Evolutionary conservation across 768 basidiomycete genomes (phyloP), one percentile per base, ranked within the genome.

Genomic region (Calvatia gigantea): DNA sequence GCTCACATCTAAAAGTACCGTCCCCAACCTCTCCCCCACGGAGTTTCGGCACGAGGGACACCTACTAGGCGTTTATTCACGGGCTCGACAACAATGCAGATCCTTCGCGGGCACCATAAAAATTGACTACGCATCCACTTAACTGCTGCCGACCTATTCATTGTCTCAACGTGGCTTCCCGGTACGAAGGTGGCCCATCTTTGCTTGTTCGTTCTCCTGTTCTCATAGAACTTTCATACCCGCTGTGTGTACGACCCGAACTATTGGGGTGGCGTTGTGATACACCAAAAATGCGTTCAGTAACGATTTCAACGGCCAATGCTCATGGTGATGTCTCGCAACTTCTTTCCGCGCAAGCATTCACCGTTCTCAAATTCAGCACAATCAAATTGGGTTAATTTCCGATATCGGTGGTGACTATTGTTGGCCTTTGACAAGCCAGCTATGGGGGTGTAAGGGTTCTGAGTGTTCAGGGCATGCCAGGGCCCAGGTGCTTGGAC

Each of bases 391-490:
- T 28, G 29, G 15, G 2, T 41, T 48, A 46, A 56, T 56, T 49
- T 56, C 54, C 54, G 54, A 56, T 56, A 56, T 55, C 54, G 54
- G 54, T 23, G n/a, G 32, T 21, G 38, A 1, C 11, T 39, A 42
- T 39, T 42, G 19, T 21, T 17, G 19, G 31, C 25, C 25, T 39
- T 37, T 47, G 35, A 15, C 14, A 27, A 12, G 14, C 19, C 29
- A 42, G 43, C 12, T 29, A n/a, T n/a, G n/a, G n/a, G 32, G 35
- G 25, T 44, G 4, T 31, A 17, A 31, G 37, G 25, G 49, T 27
- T 37, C n/a, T 19, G 38, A 21, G 31, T 27, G 21, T 17, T 32
- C 15, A 45, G 19, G 17, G 12, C 21, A n/a, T 41, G 39, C 15
- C 21, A 4, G 14, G 6, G 17, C 11, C 11, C 25, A 23, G 41